A percentile compares a stretch with the other conserved stretches of the same genome.
Evolutionary conservation across 2,329 filamentous ascomycete genomes (phyloP).

Genomic region (Dactylonectria macrodidyma): DNA sequence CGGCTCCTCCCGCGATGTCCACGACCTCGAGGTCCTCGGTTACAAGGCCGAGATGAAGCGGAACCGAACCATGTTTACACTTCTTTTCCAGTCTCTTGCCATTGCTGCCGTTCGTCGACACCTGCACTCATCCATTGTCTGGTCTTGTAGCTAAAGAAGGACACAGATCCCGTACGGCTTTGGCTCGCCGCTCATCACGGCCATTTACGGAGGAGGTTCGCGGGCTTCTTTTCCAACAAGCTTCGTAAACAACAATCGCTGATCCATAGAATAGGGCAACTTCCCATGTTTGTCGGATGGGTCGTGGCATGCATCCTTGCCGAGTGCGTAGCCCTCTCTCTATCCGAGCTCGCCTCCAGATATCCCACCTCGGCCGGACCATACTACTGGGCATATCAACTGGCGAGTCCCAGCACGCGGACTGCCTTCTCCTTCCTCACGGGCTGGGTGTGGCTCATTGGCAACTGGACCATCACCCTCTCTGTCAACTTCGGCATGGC

Average conservation of each 20-base stretch:
- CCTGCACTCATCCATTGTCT: not conserved
- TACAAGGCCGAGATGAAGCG: conserved; percentile 57
- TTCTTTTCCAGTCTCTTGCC: conserved; percentile 48
- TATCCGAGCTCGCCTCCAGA: conserved; percentile 80
- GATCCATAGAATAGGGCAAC: conserved; percentile 30
- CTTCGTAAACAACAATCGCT: not conserved
- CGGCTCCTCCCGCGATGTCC: conserved; percentile 37
- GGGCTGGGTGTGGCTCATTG: conserved; percentile 81
- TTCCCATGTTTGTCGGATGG: conserved; percentile 79
- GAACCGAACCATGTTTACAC: conserved; percentile 48
- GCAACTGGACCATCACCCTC: conserved; percentile 79
- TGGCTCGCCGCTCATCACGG: conserved; percentile 43
- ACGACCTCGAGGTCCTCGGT: conserved; percentile 60
- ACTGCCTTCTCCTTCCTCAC: conserved; percentile 79
- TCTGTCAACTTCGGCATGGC: conserved; percentile 80
- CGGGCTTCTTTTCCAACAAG: not conserved
- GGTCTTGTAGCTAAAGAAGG: not conserved
- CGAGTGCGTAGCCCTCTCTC: conserved; percentile 77
- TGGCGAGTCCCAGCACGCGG: conserved; percentile 73
- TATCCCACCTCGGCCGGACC: conserved; percentile 74
- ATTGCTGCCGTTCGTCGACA: conserved; percentile 44
- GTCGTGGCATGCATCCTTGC: conserved; percentile 76
- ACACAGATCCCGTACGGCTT: conserved; percentile 46
- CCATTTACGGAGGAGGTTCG: conserved; percentile 42
- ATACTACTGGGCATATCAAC: conserved; percentile 82